Evolutionary conservation across 1,139 yeast genomes (phyloP).

Genomic region (Sugiyamaella castrensis): DNA sequence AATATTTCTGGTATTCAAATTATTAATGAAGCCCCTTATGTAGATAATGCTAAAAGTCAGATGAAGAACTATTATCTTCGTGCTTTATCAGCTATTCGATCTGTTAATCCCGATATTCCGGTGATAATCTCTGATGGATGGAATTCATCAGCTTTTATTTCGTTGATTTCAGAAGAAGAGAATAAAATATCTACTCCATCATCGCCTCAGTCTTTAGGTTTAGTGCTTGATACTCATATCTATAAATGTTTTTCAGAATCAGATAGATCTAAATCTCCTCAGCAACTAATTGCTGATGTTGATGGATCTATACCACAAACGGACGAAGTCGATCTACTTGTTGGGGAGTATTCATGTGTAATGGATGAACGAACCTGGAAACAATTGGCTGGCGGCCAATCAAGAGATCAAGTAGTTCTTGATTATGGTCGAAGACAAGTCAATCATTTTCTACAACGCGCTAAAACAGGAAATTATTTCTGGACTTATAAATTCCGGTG

Average conservation of each 20-base stretch:
- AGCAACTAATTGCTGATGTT: conserved; percentile 59
- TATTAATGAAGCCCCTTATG: conserved; percentile 78
- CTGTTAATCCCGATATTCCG: conserved; percentile 57
- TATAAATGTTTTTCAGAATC: conserved; percentile 81
- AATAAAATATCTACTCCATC: conserved; percentile 32
- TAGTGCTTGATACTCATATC: conserved; percentile 78
- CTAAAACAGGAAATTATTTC: conserved; percentile 71
- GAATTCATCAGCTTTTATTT: conserved; percentile 80
- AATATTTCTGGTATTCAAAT: conserved; percentile 81
- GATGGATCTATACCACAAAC: conserved; percentile 49
- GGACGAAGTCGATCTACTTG: conserved; percentile 53
- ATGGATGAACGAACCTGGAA: conserved; percentile 74
- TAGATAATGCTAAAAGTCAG: conserved; percentile 35
- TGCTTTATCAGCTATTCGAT: conserved; percentile 61
- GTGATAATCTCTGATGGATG: conserved; percentile 89
- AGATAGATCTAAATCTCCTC: conserved; percentile 65
- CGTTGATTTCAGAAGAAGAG: conserved; percentile 55
- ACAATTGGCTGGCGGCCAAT: conserved; percentile 39
- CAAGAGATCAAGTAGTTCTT: conserved; percentile 47
- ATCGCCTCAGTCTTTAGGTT: conserved; percentile 45
- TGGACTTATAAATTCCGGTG: conserved; percentile 88
- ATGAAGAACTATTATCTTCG: conserved; percentile 65
- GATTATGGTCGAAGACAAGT: conserved; percentile 45
- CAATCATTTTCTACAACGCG: conserved; percentile 47
- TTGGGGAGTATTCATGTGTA: conserved; percentile 92